These are phyloP conservation scores for Xylaria nigripes DNA, from an alignment of 495 filamentous ascomycete species.

Conservation along the genomic window DNA sequence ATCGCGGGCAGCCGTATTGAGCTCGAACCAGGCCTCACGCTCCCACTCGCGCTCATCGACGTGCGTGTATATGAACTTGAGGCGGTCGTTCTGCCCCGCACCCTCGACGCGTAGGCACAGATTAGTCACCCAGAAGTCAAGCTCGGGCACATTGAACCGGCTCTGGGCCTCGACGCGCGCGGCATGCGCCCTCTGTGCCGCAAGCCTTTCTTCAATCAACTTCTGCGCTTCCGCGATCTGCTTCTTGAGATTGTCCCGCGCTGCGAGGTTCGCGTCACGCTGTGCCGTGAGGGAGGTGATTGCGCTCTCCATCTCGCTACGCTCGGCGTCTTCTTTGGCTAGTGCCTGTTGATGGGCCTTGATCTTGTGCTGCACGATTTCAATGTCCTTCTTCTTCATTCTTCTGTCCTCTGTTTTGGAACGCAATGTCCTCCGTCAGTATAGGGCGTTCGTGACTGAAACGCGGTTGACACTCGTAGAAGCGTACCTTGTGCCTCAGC, in stretches of 20 bases:
- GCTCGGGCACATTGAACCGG: constrained; percentile 78
- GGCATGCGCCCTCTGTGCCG: constrained; percentile 43
- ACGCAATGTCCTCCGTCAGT: constrained; percentile 1
- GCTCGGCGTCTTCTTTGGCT: constrained; percentile 78
- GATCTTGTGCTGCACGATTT: constrained; percentile 70
- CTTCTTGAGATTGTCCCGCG: constrained; percentile 62
- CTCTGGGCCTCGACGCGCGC: constrained; percentile 68
- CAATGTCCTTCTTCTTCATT: constrained; percentile 80
- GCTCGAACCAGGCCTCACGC: constrained; percentile 86
- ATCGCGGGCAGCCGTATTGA: constrained; percentile 70
- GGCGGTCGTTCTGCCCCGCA: constrained; percentile 68
- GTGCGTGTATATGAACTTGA: constrained; percentile 90
- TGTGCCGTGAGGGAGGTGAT: constrained; percentile 68
- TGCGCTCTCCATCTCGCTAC: constrained; percentile 73
- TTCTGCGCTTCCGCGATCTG: constrained; percentile 76
- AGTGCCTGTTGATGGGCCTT: constrained; percentile 71
- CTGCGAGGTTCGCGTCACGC: constrained; percentile 63
- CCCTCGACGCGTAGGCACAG: constrained; percentile 86
- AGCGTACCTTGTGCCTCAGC: constrained; percentile 78
- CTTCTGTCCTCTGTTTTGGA: constrained; percentile 69
- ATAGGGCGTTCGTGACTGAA: constrained; percentile 12
- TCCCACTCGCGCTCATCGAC: constrained; percentile 82
- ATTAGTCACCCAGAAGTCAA: constrained; percentile 92
- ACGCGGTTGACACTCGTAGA: background rate
- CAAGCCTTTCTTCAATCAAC: constrained; percentile 47